A percentile compares a stretch with the other conserved stretches of the same genome.
Conservation (phyloP, 306 rosid genomes). For the Cucurbita pepo region DNA sequence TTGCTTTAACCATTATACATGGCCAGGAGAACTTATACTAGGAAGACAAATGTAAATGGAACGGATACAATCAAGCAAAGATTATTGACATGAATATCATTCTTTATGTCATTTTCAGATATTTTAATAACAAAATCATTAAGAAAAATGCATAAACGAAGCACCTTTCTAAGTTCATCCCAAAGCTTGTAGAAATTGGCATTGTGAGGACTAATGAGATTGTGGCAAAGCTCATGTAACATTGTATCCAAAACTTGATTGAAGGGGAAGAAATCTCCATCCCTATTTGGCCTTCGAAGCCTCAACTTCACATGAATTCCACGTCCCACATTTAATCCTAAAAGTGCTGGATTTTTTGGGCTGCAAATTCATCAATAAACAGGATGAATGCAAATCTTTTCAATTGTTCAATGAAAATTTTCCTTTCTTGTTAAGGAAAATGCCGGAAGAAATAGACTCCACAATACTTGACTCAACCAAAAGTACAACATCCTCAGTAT, state of each 20-base stretch:
- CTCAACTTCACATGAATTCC: not conserved
- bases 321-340: not conserved
- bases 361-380: conserved; percentile 28
- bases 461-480: not conserved
- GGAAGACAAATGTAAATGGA: not conserved
- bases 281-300: conserved; percentile 63
- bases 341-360: conserved; percentile 45
- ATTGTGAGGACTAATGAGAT: conserved; percentile 65
- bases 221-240: conserved; percentile 98
- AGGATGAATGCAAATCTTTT: not conserved
- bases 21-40: not conserved
- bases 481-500: not conserved
- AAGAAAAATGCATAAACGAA: not conserved
- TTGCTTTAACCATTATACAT: not conserved
- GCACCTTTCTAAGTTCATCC: conserved; percentile 90
- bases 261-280: conserved; percentile 45
- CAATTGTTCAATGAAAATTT: too few relatives aligned
- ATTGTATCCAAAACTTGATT: conserved; percentile 79
- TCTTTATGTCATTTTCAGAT: not conserved
- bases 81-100: not conserved
- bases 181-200: conserved; percentile 79
- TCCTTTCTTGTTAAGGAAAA: not conserved
- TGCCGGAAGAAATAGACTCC: not conserved
- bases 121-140: not conserved
- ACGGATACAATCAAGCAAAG: not conserved